Evolutionary conservation across 202 grass and related monocot species (phyloP).

Genomic region (Panicum hallii): DNA sequence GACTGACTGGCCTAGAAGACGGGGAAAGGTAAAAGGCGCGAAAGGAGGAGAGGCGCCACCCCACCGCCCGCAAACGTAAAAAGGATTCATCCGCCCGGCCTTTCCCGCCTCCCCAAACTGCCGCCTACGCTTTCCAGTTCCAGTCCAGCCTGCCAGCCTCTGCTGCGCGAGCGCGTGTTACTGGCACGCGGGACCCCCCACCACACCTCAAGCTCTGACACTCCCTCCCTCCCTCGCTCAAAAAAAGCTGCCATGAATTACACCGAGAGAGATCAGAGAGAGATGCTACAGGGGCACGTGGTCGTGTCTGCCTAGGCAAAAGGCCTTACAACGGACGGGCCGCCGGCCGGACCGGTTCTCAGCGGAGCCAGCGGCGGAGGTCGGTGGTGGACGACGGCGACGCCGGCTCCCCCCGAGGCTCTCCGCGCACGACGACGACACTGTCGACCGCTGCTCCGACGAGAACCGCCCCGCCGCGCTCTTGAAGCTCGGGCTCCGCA

Average conservation of each 20-base stretch:
- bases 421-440: constrained; percentile 85
- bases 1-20: constrained; percentile 5
- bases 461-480: constrained; percentile 77
- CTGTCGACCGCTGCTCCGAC: constrained; percentile 78
- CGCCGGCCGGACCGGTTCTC: not conserved
- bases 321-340: not conserved
- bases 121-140: constrained; percentile 40
- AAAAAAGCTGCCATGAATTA: constrained; percentile 17
- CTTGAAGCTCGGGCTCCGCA: constrained; percentile 96
- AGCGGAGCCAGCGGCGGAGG: constrained; percentile 77
- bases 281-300: not conserved
- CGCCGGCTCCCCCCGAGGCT: constrained; percentile 69
- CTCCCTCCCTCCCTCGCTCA: no score
- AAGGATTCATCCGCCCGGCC: not conserved
- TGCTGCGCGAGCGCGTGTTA: not conserved
- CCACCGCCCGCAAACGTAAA: not conserved
- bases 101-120: constrained; percentile 46
- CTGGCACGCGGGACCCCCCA: constrained; percentile 20
- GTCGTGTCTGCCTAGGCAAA: not conserved
- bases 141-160: not conserved
- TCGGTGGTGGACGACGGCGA: constrained; percentile 92
- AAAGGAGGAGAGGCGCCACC: not conserved
- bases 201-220: not conserved
- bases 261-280: not conserved
- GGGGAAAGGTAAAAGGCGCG: not conserved